These are phyloP conservation scores for Annulohypoxylon nitens DNA, from an alignment of 495 filamentous ascomycete species.

Conservation along the genomic window DNA sequence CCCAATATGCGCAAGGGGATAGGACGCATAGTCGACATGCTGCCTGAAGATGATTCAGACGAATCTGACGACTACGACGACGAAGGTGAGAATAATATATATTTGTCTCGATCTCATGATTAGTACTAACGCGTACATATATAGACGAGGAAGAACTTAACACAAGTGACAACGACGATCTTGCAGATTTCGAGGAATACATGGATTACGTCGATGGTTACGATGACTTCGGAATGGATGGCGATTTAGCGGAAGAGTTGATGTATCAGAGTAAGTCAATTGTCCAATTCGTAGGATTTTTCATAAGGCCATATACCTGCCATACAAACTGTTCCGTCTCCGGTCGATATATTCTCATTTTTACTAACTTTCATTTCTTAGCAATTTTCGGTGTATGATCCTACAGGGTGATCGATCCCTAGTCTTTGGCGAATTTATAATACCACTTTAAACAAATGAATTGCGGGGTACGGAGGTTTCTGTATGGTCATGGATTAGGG, in stretches of 20 bases:
- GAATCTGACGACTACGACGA: neutral
- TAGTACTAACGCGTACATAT: neutral
- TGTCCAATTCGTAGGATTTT: neutral
- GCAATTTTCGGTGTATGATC: neutral
- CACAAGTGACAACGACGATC: neutral
- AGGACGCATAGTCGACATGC: neutral
- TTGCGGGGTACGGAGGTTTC: neutral
- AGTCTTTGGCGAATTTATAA: neutral
- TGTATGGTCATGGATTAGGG: neutral
- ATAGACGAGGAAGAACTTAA: constrained; percentile 16
- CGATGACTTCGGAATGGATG: constrained; percentile 2
- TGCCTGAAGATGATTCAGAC: neutral
- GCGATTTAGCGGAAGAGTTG: neutral
- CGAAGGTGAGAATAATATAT: neutral
- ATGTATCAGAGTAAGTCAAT: constrained; percentile 4
- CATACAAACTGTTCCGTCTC: neutral
- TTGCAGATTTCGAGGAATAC: constrained; percentile 5
- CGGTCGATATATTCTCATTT: neutral
- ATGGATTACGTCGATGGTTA: constrained; percentile 6
- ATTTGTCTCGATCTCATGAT: neutral
- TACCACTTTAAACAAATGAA: neutral
- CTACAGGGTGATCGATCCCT: too few relatives aligned
- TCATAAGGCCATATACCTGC: neutral
- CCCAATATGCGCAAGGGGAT: neutral
- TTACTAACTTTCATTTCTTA: neutral